Evolutionary conservation across 2,329 filamentous ascomycete genomes (phyloP).

Genomic region (Alternaria tenuissima): DNA sequence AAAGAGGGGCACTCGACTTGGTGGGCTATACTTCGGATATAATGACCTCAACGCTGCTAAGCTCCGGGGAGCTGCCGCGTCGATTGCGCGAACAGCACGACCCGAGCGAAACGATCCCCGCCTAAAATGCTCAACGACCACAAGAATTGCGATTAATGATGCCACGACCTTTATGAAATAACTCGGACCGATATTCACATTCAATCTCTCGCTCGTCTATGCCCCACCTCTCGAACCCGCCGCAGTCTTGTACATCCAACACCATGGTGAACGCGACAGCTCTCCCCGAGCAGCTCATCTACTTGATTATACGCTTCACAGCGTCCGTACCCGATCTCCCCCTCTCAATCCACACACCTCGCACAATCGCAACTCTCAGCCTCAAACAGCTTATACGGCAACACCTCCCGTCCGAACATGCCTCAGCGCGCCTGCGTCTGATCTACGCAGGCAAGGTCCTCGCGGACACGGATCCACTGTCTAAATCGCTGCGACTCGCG

Average conservation of each 20-base stretch:
- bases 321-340: conserved; percentile 83
- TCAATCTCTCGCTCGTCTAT: conserved; percentile 4
- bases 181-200: not conserved
- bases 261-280: conserved; percentile 38
- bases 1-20: conserved; percentile 5
- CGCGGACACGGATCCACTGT: conserved; percentile 74
- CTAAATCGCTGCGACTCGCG: conserved; percentile 71
- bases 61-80: conserved; percentile 28
- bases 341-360: conserved; percentile 75
- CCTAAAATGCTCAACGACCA: conserved; percentile 15
- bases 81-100: conserved; percentile 9
- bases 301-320: conserved; percentile 90
- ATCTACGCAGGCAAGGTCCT: conserved; percentile 91
- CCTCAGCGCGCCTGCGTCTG: conserved; percentile 78
- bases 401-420: conserved; percentile 69
- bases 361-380: conserved; percentile 74
- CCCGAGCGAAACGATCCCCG: conserved; percentile 10
- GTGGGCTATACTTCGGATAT: conserved; percentile 19
- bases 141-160: conserved; percentile 4
- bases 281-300: conserved; percentile 60
- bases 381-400: conserved; percentile 84
- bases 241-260: conserved; percentile 14
- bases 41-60: conserved; percentile 34
- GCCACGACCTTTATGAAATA: conserved; percentile 12
- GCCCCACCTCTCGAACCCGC: conserved; percentile 8